A percentile compares a stretch with the other conserved stretches of the same genome.
phyloP scores from a whole-genome alignment of 176 grass and related monocot genomes.

The Sorghum bicolor region DNA sequence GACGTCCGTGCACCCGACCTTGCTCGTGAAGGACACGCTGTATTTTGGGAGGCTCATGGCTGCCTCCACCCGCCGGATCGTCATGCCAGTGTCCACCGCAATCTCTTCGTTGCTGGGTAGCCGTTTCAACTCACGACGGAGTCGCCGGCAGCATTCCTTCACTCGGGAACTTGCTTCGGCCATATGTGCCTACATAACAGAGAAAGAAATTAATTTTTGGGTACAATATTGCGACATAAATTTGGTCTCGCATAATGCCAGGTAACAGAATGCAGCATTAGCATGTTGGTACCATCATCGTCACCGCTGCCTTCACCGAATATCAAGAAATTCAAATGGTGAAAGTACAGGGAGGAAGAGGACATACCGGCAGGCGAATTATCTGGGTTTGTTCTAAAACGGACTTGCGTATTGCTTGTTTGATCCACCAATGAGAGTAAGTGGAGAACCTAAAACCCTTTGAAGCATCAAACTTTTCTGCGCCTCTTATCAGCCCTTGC shows the following conservation, averaged over 20 bases:
- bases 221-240: background rate
- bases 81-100: conserved; percentile 52
- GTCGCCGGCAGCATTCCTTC: conserved; percentile 45
- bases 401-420: conserved; percentile 79
- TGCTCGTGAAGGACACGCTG: conserved; percentile 60
- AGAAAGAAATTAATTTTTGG: background rate
- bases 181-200: conserved; percentile 43
- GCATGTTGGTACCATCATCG: background rate
- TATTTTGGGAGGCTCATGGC: conserved; percentile 65
- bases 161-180: conserved; percentile 66
- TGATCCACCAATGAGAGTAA: conserved; percentile 97
- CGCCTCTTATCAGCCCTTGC: conserved; percentile 63
- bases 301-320: background rate
- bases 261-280: background rate
- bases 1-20: conserved; percentile 53
- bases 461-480: conserved; percentile 84
- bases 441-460: conserved; percentile 98
- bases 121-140: conserved; percentile 53
- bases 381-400: conserved; percentile 67
- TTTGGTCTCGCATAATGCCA: background rate
- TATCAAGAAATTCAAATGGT: background rate
- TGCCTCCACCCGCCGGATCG: conserved; percentile 52
- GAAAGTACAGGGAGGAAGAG: background rate
- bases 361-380: conserved; percentile 77
- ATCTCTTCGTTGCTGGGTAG: conserved; percentile 62